These are phyloP conservation scores for Mollisia scopiformis DNA, from an alignment of 2,329 filamentous ascomycete genomes.

Conservation along the genomic window DNA sequence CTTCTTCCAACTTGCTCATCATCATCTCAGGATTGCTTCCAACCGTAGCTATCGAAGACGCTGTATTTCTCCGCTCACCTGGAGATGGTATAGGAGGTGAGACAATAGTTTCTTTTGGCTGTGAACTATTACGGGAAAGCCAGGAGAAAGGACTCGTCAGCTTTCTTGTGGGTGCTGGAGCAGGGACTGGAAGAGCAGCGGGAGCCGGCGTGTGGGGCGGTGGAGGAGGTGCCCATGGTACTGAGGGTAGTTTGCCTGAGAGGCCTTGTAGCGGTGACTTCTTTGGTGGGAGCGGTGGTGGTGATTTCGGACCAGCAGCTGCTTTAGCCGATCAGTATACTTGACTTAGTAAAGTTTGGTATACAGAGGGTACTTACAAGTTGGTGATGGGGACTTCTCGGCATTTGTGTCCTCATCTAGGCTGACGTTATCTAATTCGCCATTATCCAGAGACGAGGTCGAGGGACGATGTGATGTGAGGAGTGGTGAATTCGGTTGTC, in stretches of 20 bases:
- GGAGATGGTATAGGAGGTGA: slow-evolving; percentile 50
- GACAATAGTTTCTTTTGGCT: slow-evolving; percentile 54
- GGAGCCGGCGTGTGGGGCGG: slow-evolving; percentile 24
- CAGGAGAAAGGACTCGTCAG: slow-evolving; percentile 87
- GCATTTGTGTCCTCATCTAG: slow-evolving; percentile 56
- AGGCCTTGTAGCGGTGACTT: slow-evolving; percentile 64
- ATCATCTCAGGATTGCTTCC: slow-evolving; percentile 82
- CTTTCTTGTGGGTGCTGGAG: slow-evolving; percentile 57
- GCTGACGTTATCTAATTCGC: slow-evolving; percentile 47
- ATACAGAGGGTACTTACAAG: slow-evolving; percentile 16
- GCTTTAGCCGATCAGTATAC: slow-evolving; percentile 23
- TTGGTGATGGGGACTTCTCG: slow-evolving; percentile 13
- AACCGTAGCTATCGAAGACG: slow-evolving; percentile 77
- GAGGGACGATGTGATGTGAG: slow-evolving; percentile 53
- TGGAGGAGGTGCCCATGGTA: slow-evolving; percentile 70
- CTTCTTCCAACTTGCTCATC: slow-evolving; percentile 76
- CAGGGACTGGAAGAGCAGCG: slow-evolving; percentile 26
- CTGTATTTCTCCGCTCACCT: slow-evolving; percentile 70
- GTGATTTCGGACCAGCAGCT: slow-evolving; percentile 34
- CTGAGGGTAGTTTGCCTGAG: slow-evolving; percentile 70
- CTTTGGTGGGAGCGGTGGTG: slow-evolving; percentile 33
- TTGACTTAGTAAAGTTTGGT: neutral
- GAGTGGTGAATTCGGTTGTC: slow-evolving; percentile 50
- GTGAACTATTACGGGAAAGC: slow-evolving; percentile 71
- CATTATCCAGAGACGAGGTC: slow-evolving; percentile 60